Percentiles rank a stretch among this genome's conserved stretches.
Evolutionary conservation across 306 rosid genomes (phyloP).

Genomic region (Fragaria ananassa): DNA sequence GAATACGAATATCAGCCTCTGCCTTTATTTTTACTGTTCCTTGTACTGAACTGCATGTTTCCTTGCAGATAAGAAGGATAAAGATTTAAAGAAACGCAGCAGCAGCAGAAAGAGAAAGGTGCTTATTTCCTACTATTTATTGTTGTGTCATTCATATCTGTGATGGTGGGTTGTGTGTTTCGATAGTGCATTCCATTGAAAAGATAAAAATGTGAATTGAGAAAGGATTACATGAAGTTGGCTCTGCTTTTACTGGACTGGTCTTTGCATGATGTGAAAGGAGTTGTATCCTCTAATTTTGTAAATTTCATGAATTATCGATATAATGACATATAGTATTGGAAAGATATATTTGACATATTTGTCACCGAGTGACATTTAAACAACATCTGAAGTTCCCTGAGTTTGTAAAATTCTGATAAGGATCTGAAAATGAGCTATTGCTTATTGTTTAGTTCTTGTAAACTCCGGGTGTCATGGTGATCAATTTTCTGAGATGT

Average conservation of each 20-base stretch:
- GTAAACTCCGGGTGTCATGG: neutral
- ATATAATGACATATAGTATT: neutral
- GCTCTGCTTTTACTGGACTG: neutral
- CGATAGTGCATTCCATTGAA: neutral
- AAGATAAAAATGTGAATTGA: conserved; percentile 8
- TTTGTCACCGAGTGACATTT: neutral
- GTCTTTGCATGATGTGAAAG: neutral
- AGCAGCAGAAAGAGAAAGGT: conserved; percentile 91
- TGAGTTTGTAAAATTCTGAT: neutral
- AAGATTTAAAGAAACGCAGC: conserved; percentile 79
- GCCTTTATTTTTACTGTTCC: neutral
- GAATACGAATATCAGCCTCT: neutral
- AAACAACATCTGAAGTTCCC: neutral
- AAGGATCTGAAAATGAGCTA: neutral
- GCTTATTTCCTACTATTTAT: conserved; percentile 18
- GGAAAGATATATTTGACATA: neutral
- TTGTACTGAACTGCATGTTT: conserved; percentile 25
- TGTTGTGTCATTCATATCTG: neutral
- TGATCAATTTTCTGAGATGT: neutral
- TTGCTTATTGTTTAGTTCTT: neutral
- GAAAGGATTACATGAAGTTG: neutral
- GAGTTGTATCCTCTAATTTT: neutral
- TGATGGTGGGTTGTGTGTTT: neutral
- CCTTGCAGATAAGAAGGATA: conserved; percentile 72
- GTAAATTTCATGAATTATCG: neutral